Conservation (phyloP, 2,329 filamentous ascomycete species). For the Hypoxylon sp. region DNA sequence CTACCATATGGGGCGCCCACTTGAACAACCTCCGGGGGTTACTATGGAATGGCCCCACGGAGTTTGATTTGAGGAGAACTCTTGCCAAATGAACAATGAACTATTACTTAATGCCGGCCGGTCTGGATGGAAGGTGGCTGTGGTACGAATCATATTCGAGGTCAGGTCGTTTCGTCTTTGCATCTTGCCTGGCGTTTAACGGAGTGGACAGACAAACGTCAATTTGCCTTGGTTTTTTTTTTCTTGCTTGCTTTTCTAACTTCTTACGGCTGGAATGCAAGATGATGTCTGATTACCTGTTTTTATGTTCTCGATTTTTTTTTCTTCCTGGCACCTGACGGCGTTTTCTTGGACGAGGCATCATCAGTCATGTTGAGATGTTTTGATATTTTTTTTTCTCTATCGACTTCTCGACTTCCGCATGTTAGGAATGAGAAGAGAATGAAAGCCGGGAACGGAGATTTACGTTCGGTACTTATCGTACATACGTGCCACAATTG, state of each 20-base stretch:
- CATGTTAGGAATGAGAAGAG: too few relatives aligned
- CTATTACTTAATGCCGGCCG: slow-evolving; percentile 2
- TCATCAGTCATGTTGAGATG: slow-evolving; percentile 8
- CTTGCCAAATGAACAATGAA: background rate
- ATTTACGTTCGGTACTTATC: too few relatives aligned
- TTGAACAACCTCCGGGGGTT: too few relatives aligned
- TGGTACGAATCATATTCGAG: too few relatives aligned
- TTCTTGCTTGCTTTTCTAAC: too few relatives aligned
- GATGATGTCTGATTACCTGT: slow-evolving; percentile 7
- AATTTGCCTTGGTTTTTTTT: background rate
- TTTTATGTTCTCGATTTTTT: slow-evolving; percentile 11
- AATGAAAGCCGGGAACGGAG: too few relatives aligned
- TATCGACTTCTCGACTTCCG: background rate
- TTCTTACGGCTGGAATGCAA: slow-evolving; percentile 17
- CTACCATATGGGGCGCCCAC: too few relatives aligned
- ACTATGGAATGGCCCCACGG: too few relatives aligned
- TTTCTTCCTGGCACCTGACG: slow-evolving; percentile 13
- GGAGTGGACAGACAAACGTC: slow-evolving; percentile 7
- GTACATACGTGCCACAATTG: too few relatives aligned
- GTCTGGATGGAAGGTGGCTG: background rate
- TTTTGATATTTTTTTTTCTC: slow-evolving; percentile 1
- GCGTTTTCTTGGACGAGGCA: too few relatives aligned
- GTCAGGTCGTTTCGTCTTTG: slow-evolving; percentile 17
- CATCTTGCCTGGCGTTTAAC: slow-evolving; percentile 30
- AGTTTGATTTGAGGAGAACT: slow-evolving; percentile 1